Percentiles rank a stretch among this genome's conserved stretches.
Conservation (phyloP, 1,284 basidiomycete genomes). For the Irpex rosettiformis region DNA sequence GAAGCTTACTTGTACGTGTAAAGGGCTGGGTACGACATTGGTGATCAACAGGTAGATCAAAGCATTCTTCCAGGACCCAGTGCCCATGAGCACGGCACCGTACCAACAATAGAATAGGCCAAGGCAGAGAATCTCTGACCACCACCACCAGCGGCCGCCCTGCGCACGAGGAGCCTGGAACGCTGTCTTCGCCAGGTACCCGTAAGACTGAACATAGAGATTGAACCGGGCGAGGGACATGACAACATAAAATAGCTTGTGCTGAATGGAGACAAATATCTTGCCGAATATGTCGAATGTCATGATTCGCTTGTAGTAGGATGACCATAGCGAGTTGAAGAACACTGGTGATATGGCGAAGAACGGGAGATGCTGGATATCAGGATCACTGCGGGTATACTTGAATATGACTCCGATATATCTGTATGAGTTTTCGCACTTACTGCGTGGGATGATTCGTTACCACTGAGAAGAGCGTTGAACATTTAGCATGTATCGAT, state of each 20-base stretch:
- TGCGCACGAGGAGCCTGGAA: constrained; percentile 55
- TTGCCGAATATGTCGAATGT: constrained; percentile 72
- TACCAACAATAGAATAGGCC: constrained; percentile 84
- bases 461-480: constrained; percentile 57
- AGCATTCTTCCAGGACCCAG: constrained; percentile 64
- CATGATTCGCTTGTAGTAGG: constrained; percentile 92
- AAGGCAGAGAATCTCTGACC: constrained; percentile 67
- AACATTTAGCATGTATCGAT: constrained; percentile 6
- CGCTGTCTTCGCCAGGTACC: constrained; percentile 64
- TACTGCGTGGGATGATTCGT: constrained; percentile 98
- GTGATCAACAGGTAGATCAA: constrained; percentile 75
- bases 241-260: constrained; percentile 91
- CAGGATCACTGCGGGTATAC: constrained; percentile 75
- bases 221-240: constrained; percentile 95
- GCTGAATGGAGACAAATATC: constrained; percentile 76
- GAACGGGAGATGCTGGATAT: constrained; percentile 95
- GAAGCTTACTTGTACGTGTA: constrained; percentile 74
- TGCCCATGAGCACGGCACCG: constrained; percentile 56
- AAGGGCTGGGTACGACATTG: constrained; percentile 77
- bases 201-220: constrained; percentile 88
- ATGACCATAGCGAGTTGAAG: constrained; percentile 84
- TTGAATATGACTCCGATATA: not conserved
- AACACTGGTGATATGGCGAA: constrained; percentile 92
- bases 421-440: constrained; percentile 18
- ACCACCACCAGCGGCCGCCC: constrained; percentile 71